These are phyloP conservation scores for Trametes pubescens DNA, from an alignment of 1,284 basidiomycete genomes.

Conservation along the genomic window DNA sequence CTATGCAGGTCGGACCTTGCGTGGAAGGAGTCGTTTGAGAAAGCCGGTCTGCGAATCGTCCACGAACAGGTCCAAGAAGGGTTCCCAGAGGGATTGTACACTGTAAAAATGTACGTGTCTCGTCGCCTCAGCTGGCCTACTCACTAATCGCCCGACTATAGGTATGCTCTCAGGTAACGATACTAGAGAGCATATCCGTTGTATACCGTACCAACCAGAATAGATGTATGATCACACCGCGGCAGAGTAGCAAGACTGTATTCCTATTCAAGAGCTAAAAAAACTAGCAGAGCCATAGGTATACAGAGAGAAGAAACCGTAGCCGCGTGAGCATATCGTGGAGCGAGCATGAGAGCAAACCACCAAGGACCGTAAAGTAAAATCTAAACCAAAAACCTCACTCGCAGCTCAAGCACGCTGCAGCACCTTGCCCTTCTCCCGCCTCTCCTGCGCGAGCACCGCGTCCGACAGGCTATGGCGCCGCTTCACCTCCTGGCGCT, in stretches of 20 bases:
- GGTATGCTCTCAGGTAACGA: slow-evolving; percentile 65
- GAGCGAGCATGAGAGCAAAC: neutral
- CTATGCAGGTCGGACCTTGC: slow-evolving; percentile 77
- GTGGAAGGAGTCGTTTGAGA: slow-evolving; percentile 79
- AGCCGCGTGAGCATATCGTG: slow-evolving; percentile 1
- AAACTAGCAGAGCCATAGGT: slow-evolving; percentile 9
- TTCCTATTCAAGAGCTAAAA: neutral
- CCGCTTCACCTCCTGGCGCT: slow-evolving; percentile 55
- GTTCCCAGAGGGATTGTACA: slow-evolving; percentile 81
- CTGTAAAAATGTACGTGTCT: slow-evolving; percentile 80
- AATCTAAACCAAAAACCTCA: neutral
- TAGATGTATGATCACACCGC: neutral
- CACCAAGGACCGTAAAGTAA: neutral
- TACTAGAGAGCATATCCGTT: neutral
- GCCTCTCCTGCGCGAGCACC: slow-evolving; percentile 33
- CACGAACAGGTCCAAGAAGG: slow-evolving; percentile 80
- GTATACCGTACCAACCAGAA: neutral
- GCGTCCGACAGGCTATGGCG: slow-evolving; percentile 62
- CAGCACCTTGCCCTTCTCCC: slow-evolving; percentile 17
- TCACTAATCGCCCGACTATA: slow-evolving; percentile 34
- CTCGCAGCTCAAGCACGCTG: slow-evolving; percentile 1
- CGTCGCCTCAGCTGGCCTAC: neutral
- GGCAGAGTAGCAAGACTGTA: neutral
- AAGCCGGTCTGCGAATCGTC: slow-evolving; percentile 74
- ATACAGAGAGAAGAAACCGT: slow-evolving; percentile 9